Evolutionary conservation across 164 flowering plant genomes (phyloP), one percentile per base, ranked within the genome.

Genomic region (Vitis labrusca): DNA sequence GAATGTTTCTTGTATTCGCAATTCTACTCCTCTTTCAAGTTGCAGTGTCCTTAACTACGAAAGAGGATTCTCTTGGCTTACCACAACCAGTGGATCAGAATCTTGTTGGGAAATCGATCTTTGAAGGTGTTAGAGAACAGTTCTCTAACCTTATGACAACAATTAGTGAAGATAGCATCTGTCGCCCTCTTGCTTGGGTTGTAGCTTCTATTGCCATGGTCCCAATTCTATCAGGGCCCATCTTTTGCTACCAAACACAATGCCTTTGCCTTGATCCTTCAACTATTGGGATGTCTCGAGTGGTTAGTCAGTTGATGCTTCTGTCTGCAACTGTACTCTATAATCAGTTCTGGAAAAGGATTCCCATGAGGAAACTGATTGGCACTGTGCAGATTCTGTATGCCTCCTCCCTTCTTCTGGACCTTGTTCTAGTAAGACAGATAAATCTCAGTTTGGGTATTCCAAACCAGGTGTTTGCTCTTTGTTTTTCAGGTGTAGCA

Each of bases 211-310:
- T 88, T 72, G 79, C 91, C 44, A 57, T 80, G 55, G 91, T 91
- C 67, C 99, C 97, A 1, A 68, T 88, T 56, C 79, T 92, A 0
- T 88, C 99, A 11, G 99, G 97, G 19, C 84, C 97, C 16, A 74
- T 84, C 30, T 94, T 94, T 65, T 94, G 94, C 82, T 94, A 87
- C 75, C 99, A 94, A 78, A 90, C 94, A 15, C 92, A 89, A 64
- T 81, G 72, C 73, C 79, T 92, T 52, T 79, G 85, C 64, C 87
- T 94, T 19, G 83, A 89, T 76, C 82, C 99, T 65, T 85, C 91
- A 29, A 62, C 90, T 49, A 84, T 91, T 19, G 97, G 97, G 30
- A 74, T 92, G 91, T 91, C 97, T 9, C 78, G 85, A 73, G 97
- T 92, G 16, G 71, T 84, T 65, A 85, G 97, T 11, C 99, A 94